Evolutionary conservation across 768 basidiomycete species (phyloP).

Genomic region (Leccinum arenicola): DNA sequence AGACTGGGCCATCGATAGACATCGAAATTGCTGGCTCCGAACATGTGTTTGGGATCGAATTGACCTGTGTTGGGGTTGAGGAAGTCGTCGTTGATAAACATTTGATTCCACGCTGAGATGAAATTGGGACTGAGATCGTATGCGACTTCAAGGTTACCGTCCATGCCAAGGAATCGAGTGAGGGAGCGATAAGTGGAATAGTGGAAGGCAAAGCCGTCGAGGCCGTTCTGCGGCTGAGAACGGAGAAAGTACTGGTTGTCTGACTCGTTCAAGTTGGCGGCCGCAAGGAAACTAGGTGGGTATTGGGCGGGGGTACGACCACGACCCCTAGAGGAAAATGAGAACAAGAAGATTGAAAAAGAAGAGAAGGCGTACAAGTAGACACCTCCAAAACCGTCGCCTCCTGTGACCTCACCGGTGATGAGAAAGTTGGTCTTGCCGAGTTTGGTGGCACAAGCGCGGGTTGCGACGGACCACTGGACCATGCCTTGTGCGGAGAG

Average conservation of each 20-base stretch:
- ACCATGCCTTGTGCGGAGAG: slow-evolving; percentile 81
- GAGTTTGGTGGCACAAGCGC: slow-evolving; percentile 66
- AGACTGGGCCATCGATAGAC: slow-evolving; percentile 92
- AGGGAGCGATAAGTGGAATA: slow-evolving; percentile 90
- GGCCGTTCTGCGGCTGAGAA: slow-evolving; percentile 50
- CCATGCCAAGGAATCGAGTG: slow-evolving; percentile 90
- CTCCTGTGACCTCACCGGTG: slow-evolving; percentile 92
- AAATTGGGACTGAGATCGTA: slow-evolving; percentile 84
- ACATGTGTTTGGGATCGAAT: slow-evolving; percentile 87
- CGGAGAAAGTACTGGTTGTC: slow-evolving; percentile 81
- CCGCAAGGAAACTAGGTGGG: slow-evolving; percentile 65
- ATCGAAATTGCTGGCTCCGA: slow-evolving; percentile 92
- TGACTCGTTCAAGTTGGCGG: slow-evolving; percentile 59
- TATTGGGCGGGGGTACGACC: slow-evolving; percentile 76
- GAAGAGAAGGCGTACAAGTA: slow-evolving; percentile 59
- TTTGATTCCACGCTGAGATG: slow-evolving; percentile 87
- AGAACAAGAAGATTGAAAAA: not conserved
- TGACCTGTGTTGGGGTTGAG: slow-evolving; percentile 62
- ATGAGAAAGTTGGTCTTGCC: slow-evolving; percentile 90
- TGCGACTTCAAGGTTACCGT: slow-evolving; percentile 89
- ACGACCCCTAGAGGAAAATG: slow-evolving; percentile 57
- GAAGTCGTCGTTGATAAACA: slow-evolving; percentile 87
- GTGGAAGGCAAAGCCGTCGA: slow-evolving; percentile 88
- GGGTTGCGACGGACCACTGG: slow-evolving; percentile 69
- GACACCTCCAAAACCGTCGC: slow-evolving; percentile 83